phyloP scores from a whole-genome alignment of 2,329 filamentous ascomycete genomes.

The Pseudogymnoascus sp. region DNA sequence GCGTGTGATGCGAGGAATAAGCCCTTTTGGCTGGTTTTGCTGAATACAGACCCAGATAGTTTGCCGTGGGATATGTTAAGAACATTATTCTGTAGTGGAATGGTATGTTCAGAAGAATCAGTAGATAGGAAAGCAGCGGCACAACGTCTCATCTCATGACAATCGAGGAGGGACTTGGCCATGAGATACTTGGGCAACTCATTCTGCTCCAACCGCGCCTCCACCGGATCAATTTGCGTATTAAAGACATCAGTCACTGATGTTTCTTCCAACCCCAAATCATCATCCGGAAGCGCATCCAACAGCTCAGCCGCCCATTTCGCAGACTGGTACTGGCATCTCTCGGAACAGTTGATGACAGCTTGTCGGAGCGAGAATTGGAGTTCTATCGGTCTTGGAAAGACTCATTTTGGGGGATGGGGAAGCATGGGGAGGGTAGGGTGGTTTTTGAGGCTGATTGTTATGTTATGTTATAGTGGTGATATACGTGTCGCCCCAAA shows the following conservation, averaged over 20 bases:
- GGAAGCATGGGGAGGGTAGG: background rate
- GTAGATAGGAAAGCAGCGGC: background rate
- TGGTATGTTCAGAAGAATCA: background rate
- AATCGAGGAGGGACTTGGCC: background rate
- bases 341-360: background rate
- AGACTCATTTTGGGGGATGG: background rate
- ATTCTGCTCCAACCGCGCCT: background rate
- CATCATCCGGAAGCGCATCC: background rate
- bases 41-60: background rate
- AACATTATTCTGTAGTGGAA: background rate
- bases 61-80: background rate
- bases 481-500: too few relatives aligned
- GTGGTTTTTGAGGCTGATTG: background rate
- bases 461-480: too few relatives aligned
- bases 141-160: background rate
- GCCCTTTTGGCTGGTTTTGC: background rate
- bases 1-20: background rate
- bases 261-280: background rate
- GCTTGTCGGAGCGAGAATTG: background rate
- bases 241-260: background rate
- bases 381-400: background rate
- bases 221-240: background rate
- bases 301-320: background rate
- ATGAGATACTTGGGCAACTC: background rate
- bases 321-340: background rate